Conservation (phyloP, 2,329 filamentous ascomycete species). For the Microcyclospora tardicrescens region DNA sequence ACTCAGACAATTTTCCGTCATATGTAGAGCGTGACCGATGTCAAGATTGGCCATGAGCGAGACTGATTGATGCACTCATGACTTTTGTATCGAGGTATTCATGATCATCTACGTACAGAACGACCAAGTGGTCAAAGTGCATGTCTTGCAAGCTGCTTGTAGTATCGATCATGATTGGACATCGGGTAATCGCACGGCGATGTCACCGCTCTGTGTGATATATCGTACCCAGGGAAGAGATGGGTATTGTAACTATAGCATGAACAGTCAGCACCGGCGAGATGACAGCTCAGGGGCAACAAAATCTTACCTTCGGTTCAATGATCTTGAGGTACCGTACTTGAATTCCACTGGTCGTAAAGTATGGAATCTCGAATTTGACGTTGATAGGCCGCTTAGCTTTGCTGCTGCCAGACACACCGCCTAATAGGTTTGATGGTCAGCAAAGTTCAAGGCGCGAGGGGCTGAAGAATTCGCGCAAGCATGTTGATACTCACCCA, state of each 20-base stretch:
- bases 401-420: conserved; percentile 72
- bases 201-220: conserved; percentile 95
- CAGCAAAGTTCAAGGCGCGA: too few relatives aligned
- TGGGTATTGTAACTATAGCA: conserved; percentile 84
- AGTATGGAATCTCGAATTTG: conserved; percentile 99
- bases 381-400: conserved; percentile 94
- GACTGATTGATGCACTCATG: too few relatives aligned
- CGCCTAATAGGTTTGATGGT: conserved; percentile 47
- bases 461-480: too few relatives aligned
- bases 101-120: too few relatives aligned
- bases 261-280: neutral
- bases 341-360: conserved; percentile 98
- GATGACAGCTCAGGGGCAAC: neutral
- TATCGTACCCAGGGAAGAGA: conserved; percentile 96
- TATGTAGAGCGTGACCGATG: too few relatives aligned
- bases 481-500: too few relatives aligned
- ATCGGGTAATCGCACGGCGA: conserved; percentile 88
- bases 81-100: too few relatives aligned
- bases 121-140: too few relatives aligned
- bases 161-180: conserved; percentile 26
- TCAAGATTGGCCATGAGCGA: too few relatives aligned
- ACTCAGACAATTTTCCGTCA: too few relatives aligned
- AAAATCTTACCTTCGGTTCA: conserved; percentile 74
- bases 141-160: too few relatives aligned
- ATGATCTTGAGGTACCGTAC: conserved; percentile 98